Conservation (phyloP, 768 basidiomycete species). For the Mycena vulgaris region DNA sequence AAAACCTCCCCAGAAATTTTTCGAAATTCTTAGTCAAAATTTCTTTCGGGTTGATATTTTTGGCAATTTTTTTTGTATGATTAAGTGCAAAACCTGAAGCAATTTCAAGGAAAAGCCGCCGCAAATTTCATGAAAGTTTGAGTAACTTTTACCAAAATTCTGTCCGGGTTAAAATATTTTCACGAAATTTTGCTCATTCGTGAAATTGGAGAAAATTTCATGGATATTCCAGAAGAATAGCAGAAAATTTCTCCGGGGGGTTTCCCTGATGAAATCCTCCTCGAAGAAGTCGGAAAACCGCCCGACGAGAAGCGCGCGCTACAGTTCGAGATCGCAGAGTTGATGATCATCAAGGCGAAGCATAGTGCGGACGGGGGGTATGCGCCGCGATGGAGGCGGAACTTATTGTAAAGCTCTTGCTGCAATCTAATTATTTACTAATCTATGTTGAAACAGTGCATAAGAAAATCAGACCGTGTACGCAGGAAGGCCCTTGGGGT, state of each 20-base stretch:
- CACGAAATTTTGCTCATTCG: constrained; percentile 14
- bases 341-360: constrained; percentile 73
- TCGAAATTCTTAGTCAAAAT: too few species aligned
- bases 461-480: too few species aligned
- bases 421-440: too few species aligned
- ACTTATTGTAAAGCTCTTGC: too few species aligned
- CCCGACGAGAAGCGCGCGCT: too few species aligned
- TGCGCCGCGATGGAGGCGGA: constrained; percentile 66
- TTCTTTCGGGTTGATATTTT: too few species aligned
- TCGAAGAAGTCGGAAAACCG: too few species aligned
- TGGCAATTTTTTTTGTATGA: not conserved
- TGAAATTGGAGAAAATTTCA: constrained; percentile 8
- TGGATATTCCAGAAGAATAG: constrained; percentile 2
- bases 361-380: constrained; percentile 73
- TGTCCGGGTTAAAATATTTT: constrained; percentile 15
- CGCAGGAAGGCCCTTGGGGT: too few species aligned
- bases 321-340: constrained; percentile 73
- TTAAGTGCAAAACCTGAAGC: not conserved
- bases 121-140: not conserved
- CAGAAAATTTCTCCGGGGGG: too few species aligned
- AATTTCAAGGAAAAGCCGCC: not conserved
- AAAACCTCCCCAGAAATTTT: too few species aligned
- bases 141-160: constrained; percentile 8
- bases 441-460: too few species aligned
- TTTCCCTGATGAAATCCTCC: constrained; percentile 21